Conservation (phyloP, 768 basidiomycete species). For the Macrolepiota dolichaula region DNA sequence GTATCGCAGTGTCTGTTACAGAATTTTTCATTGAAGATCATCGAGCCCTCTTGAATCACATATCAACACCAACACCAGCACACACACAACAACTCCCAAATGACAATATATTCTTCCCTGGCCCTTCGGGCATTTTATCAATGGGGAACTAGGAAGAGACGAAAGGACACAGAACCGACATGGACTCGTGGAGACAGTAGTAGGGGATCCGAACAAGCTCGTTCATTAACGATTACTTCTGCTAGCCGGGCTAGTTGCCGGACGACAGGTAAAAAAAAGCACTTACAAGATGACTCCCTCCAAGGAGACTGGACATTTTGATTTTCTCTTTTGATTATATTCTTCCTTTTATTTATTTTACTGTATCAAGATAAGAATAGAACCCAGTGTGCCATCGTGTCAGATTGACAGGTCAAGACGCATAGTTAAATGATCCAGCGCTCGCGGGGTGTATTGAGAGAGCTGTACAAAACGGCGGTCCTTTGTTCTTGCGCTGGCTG, state of each 20-base stretch:
- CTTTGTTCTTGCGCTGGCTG: too few species aligned
- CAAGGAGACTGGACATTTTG: background rate
- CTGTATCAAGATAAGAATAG: background rate
- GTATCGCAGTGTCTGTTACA: background rate
- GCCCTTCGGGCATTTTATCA: background rate
- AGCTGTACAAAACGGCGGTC: too few species aligned
- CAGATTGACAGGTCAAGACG: too few species aligned
- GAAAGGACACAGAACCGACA: background rate
- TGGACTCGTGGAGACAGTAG: background rate
- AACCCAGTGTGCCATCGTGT: too few species aligned
- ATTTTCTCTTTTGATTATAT: background rate
- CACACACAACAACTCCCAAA: background rate
- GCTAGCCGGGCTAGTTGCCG: background rate
- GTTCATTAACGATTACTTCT: background rate
- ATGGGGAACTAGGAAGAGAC: background rate
- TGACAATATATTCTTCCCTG: background rate
- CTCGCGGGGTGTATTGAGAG: too few species aligned
- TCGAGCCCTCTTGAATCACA: background rate
- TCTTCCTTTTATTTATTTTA: background rate
- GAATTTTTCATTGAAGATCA: background rate
- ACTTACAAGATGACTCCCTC: background rate
- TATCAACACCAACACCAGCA: background rate
- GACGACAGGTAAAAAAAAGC: background rate
- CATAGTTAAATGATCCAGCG: too few species aligned
- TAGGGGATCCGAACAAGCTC: background rate